Percentiles rank a stretch among this genome's conserved stretches.
These are phyloP conservation scores for Hyphodiscus sp. DNA, from an alignment of 2,329 filamentous ascomycete species.

Conservation along the genomic window DNA sequence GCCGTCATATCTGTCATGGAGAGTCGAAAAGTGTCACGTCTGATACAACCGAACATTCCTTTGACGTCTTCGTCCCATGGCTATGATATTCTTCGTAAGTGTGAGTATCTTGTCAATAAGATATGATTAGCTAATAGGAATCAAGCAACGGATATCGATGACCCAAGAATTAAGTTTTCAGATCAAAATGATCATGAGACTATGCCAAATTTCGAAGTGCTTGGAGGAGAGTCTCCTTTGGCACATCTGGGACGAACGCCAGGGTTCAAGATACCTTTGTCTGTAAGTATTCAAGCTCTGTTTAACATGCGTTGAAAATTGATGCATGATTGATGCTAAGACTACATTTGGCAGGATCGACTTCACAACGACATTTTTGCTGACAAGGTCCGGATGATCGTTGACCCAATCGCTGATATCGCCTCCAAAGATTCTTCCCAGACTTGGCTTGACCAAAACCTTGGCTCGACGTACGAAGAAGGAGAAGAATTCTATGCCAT, in stretches of 20 bases:
- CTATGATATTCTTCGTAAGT: slow-evolving; percentile 27
- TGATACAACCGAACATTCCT: slow-evolving; percentile 15
- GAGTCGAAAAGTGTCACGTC: slow-evolving; percentile 23
- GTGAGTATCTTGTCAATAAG: not conserved
- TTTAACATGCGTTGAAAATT: not conserved
- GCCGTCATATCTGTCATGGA: slow-evolving; percentile 26
- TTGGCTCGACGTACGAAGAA: not conserved
- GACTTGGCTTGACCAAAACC: not conserved
- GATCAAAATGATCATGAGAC: not conserved
- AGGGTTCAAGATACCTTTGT: not conserved
- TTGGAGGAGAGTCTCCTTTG: not conserved
- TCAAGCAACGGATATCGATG: not conserved
- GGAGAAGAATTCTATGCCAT: slow-evolving; percentile 15
- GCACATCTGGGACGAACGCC: not conserved
- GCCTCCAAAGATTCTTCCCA: not conserved
- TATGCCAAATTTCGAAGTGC: not conserved
- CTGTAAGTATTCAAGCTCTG: not conserved
- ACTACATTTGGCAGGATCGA: not conserved
- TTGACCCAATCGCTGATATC: slow-evolving; percentile 7
- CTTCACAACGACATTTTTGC: slow-evolving; percentile 15
- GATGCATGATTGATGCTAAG: not conserved
- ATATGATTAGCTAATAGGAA: slow-evolving; percentile 1
- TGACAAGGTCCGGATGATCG: slow-evolving; percentile 18
- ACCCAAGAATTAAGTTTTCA: not conserved
- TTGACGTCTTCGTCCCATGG: slow-evolving; percentile 12